These are phyloP conservation scores for Daldinia grandis DNA, from an alignment of 495 filamentous ascomycete genomes.

Conservation along the genomic window DNA sequence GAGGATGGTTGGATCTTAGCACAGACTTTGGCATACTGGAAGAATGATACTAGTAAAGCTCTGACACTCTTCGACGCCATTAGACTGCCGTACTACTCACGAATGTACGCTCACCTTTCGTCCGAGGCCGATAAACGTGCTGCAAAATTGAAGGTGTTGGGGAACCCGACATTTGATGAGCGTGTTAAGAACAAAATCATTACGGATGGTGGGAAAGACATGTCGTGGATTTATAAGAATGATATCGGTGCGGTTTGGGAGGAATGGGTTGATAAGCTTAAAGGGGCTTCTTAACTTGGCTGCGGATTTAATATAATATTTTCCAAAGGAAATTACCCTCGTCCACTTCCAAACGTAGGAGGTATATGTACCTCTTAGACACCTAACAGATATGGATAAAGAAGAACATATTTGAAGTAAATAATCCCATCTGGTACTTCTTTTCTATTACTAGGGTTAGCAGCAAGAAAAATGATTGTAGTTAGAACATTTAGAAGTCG, in stretches of 20 bases:
- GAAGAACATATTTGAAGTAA: too few species aligned
- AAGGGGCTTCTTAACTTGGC: constrained; percentile 8
- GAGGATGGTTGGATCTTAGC: constrained; percentile 61
- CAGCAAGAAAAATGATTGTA: too few species aligned
- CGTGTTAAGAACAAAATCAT: constrained; percentile 44
- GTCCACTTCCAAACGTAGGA: not conserved
- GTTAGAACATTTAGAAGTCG: too few species aligned
- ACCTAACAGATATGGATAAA: not conserved
- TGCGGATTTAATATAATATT: not conserved
- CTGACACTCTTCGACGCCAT: constrained; percentile 55
- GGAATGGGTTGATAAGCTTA: constrained; percentile 35
- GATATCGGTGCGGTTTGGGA: constrained; percentile 55
- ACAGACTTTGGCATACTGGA: constrained; percentile 49
- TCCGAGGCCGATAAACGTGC: constrained; percentile 38
- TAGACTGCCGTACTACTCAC: constrained; percentile 56
- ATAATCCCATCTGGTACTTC: too few species aligned
- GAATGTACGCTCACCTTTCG: constrained; percentile 52
- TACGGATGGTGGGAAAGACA: constrained; percentile 47
- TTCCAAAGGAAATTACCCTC: not conserved
- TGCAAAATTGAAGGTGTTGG: constrained; percentile 35
- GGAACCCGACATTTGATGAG: constrained; percentile 40
- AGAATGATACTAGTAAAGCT: constrained; percentile 42
- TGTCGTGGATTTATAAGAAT: constrained; percentile 58
- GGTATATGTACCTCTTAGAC: too few species aligned
- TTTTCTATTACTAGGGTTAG: too few species aligned